phyloP scores from a whole-genome alignment of 192 early-diverging fungal species.

The Phycomyces blakesleeanus region DNA sequence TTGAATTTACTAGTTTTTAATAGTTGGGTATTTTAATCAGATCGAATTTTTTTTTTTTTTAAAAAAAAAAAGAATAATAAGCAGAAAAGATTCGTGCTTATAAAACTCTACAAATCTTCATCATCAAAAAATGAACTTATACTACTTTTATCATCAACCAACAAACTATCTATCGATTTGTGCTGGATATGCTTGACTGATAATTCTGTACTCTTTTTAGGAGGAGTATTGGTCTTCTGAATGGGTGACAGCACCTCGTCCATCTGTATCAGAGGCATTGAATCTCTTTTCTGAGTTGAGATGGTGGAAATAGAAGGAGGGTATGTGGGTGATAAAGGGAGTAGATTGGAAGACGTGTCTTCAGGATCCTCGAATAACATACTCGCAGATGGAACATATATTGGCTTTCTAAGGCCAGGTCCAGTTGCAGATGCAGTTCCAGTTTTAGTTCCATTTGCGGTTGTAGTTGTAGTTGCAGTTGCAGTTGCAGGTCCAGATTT shows the following conservation, averaged over 20 bases:
- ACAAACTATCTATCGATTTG: background rate
- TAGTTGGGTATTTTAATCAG: too few species aligned
- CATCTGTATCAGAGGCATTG: too few species aligned
- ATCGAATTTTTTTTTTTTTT: too few species aligned
- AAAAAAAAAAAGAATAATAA: too few species aligned
- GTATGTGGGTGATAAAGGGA: background rate
- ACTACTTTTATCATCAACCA: conserved; percentile 15
- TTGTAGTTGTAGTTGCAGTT: background rate
- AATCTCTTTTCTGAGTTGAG: background rate
- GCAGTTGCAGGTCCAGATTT: background rate
- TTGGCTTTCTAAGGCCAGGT: background rate
- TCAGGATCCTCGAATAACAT: conserved; percentile 29
- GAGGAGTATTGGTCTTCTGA: background rate
- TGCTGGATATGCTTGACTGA: background rate
- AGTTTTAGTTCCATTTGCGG: too few species aligned
- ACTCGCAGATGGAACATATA: conserved; percentile 10
- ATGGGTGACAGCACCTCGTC: too few species aligned
- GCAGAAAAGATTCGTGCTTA: too few species aligned
- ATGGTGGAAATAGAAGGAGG: background rate
- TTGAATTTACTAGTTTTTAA: too few species aligned
- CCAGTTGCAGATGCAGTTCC: background rate
- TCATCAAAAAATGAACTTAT: conserved; percentile 28
- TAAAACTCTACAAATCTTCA: conserved; percentile 20
- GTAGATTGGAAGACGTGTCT: conserved; percentile 10
- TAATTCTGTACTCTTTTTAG: background rate